These are phyloP conservation scores for Pyrenochaeta sp. DNA, from an alignment of 2,329 filamentous ascomycete species.

Conservation along the genomic window DNA sequence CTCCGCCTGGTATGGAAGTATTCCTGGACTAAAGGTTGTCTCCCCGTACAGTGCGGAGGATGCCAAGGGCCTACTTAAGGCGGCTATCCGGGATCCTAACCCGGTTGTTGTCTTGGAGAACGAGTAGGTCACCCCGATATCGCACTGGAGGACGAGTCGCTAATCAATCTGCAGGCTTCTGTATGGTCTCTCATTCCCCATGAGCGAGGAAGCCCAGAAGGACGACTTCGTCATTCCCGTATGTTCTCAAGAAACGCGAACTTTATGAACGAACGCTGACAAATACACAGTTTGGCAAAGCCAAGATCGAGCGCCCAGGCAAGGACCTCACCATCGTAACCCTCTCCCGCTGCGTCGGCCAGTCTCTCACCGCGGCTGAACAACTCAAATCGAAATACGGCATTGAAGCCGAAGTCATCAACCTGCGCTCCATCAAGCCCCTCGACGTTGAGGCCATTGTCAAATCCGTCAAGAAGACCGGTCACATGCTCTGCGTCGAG, in stretches of 20 bases:
- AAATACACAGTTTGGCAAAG: conserved; percentile 79
- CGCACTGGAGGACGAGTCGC: background rate
- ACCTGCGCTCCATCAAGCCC: conserved; percentile 96
- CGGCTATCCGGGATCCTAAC: conserved; percentile 97
- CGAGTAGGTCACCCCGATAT: conserved; percentile 48
- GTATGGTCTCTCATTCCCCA: conserved; percentile 94
- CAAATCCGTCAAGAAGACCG: conserved; percentile 98
- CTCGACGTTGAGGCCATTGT: conserved; percentile 94
- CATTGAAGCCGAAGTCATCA: conserved; percentile 94
- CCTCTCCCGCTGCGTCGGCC: conserved; percentile 93
- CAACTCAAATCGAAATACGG: conserved; percentile 96
- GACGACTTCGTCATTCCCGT: conserved; percentile 93
- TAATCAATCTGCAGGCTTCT: conserved; percentile 64
- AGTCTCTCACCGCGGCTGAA: conserved; percentile 87
- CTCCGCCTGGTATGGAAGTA: conserved; percentile 97
- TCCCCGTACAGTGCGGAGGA: conserved; percentile 96
- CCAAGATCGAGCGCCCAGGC: conserved; percentile 96
- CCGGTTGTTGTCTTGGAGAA: conserved; percentile 77
- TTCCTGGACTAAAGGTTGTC: conserved; percentile 97
- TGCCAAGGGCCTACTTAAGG: conserved; percentile 97
- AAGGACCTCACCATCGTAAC: conserved; percentile 97
- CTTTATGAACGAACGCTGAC: conserved; percentile 16
- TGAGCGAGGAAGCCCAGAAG: conserved; percentile 96
- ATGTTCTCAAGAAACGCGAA: conserved; percentile 25
- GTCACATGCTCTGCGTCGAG: conserved; percentile 88